Conservation (phyloP, 371 early-diverging fungal genomes). For the Fennellomyces sp. region DNA sequence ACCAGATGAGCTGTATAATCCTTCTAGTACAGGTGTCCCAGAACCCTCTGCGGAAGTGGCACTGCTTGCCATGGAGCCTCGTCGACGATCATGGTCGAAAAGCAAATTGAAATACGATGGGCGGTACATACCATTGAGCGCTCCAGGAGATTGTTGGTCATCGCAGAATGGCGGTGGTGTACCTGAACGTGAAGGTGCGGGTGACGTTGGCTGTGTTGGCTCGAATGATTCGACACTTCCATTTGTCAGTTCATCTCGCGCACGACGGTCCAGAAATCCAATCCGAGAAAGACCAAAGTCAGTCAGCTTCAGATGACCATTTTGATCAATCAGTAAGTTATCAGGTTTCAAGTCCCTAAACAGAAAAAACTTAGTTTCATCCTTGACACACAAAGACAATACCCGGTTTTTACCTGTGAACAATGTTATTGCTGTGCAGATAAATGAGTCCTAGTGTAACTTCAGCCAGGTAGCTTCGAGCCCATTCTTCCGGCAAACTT, state of each 20-base stretch:
- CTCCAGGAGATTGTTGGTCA: slow-evolving; percentile 17
- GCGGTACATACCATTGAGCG: slow-evolving; percentile 23
- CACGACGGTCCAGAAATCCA: slow-evolving; percentile 83
- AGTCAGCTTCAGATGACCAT: slow-evolving; percentile 92
- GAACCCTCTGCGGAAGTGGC: slow-evolving; percentile 11
- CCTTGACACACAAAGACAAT: neutral
- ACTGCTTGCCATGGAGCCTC: slow-evolving; percentile 31
- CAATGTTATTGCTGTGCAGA: slow-evolving; percentile 82
- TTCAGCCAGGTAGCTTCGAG: slow-evolving; percentile 92
- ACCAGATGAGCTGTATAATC: neutral
- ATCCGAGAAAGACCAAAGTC: slow-evolving; percentile 94
- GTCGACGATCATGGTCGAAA: slow-evolving; percentile 31
- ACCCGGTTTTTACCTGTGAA: slow-evolving; percentile 73
- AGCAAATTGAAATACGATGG: slow-evolving; percentile 33
- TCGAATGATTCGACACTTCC: slow-evolving; percentile 15
- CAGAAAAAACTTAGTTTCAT: slow-evolving; percentile 11
- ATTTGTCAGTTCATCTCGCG: slow-evolving; percentile 56
- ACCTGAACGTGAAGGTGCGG: slow-evolving; percentile 44
- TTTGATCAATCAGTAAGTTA: slow-evolving; percentile 86
- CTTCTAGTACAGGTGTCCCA: slow-evolving; percentile 4
- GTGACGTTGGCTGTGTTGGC: slow-evolving; percentile 32
- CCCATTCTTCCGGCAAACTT: slow-evolving; percentile 87
- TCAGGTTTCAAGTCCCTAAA: slow-evolving; percentile 88
- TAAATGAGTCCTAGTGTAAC: slow-evolving; percentile 93
- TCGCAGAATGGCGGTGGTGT: slow-evolving; percentile 52